phyloP scores from a whole-genome alignment of 352 stramenopile genomes.

The Blastocystis sp. region DNA sequence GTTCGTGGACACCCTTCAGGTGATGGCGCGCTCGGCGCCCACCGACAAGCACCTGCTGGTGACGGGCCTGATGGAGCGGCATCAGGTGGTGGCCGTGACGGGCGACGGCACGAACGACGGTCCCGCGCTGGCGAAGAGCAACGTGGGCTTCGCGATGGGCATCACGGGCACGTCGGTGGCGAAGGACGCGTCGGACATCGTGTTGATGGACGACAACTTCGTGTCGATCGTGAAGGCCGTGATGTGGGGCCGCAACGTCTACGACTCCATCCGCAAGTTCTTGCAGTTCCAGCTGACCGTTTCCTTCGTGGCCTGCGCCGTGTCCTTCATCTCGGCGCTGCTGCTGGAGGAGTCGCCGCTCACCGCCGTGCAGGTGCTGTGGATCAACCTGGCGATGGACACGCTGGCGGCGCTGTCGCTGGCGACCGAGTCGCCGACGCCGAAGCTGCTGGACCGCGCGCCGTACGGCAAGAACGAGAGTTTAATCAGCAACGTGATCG shows the following conservation, averaged over 20 bases:
- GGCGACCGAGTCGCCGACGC: slow-evolving; percentile 85
- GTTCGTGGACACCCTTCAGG: slow-evolving; percentile 77
- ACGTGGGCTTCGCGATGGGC: slow-evolving; percentile 87
- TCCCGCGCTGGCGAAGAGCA: slow-evolving; percentile 84
- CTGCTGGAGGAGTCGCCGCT: slow-evolving; percentile 75
- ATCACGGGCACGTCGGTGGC: slow-evolving; percentile 93
- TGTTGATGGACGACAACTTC: slow-evolving; percentile 96
- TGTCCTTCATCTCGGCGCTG: slow-evolving; percentile 83
- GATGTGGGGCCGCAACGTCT: slow-evolving; percentile 90
- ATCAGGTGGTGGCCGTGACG: slow-evolving; percentile 91
- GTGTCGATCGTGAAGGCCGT: slow-evolving; percentile 91
- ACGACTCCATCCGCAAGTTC: slow-evolving; percentile 93
- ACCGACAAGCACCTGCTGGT: slow-evolving; percentile 95
- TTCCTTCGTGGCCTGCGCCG: slow-evolving; percentile 84
- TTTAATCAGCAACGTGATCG: slow-evolving; percentile 87
- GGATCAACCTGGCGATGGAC: slow-evolving; percentile 98
- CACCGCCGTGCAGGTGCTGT: slow-evolving; percentile 90
- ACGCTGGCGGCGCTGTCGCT: slow-evolving; percentile 88
- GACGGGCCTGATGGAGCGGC: slow-evolving; percentile 76
- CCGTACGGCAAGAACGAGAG: slow-evolving; percentile 84
- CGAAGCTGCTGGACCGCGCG: slow-evolving; percentile 81
- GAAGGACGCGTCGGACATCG: slow-evolving; percentile 94
- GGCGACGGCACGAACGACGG: slow-evolving; percentile 98
- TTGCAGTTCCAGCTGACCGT: slow-evolving; percentile 92
- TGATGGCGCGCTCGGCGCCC: slow-evolving; percentile 88